phyloP scores from a whole-genome alignment of 768 basidiomycete species.

The Amanita rubescens region DNA sequence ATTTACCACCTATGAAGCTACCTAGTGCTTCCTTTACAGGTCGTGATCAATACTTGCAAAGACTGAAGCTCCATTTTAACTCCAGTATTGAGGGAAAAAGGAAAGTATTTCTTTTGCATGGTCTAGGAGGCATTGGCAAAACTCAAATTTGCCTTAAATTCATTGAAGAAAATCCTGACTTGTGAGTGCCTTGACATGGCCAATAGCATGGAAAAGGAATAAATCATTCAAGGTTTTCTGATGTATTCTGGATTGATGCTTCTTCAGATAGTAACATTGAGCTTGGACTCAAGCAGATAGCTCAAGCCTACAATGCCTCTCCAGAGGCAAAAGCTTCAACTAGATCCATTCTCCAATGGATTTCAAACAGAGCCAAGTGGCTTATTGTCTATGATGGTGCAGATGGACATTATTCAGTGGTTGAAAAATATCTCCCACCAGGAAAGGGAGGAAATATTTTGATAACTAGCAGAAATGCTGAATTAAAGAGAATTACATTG shows the following conservation, averaged over 20 bases:
- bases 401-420: background rate
- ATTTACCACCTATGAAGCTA: background rate
- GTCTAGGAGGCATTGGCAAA: conserved; percentile 14
- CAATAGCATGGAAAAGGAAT: background rate
- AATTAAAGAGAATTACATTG: background rate
- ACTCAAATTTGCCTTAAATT: conserved; percentile 5
- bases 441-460: background rate
- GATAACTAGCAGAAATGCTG: background rate
- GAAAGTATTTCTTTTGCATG: conserved; percentile 12
- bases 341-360: conserved; percentile 1
- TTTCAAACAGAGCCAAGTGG: background rate
- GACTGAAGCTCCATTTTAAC: conserved; percentile 10
- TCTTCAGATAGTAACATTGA: conserved; percentile 8
- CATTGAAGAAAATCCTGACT: background rate
- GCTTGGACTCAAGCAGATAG: conserved; percentile 2
- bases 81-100: background rate
- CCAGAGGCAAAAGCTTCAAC: background rate
- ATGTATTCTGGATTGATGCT: conserved; percentile 19
- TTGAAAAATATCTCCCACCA: background rate
- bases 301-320: background rate
- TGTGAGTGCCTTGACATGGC: background rate
- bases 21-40: conserved; percentile 1
- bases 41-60: conserved; percentile 8
- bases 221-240: conserved; percentile 6
- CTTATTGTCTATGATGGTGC: conserved; percentile 2